Base-by-base conservation (phyloP, 2,329 filamentous ascomycete genomes). In the Cladorrhinum sp. region DNA sequence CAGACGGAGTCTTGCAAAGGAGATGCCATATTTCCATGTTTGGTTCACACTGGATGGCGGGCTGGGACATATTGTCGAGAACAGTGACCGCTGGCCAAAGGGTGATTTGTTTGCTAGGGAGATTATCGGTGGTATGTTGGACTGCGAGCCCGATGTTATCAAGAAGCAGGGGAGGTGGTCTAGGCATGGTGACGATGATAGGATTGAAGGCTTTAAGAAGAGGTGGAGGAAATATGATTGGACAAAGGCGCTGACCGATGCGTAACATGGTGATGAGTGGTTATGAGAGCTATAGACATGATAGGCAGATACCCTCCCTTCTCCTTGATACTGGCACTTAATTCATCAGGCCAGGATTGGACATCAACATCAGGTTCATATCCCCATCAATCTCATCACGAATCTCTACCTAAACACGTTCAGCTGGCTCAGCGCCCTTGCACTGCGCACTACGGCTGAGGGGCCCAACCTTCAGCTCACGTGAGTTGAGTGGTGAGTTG, bases 1-100 rank as follows among this genome's bases (percentile, higher is more conserved):
- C 73, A 83, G 93, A 1, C 83, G 87, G 59, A 89, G 84, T 20
- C 80, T 99, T 62, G 91, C 91, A 12, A 96, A 96, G 77, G 93
- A 99, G 78, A 93, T 96, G 90, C 93, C 96, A 0, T 99, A 99
- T 74, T 99, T 99, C 70, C 95, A 99, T 73, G 93, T 88, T 20
- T 99, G 93, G 93, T 98, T 98, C 72, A 85, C 86, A 56, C 78
- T 99, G 1, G 93, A 99, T 71, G 95, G 95, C 2, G 95, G 95
- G 0, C 76, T 99, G 65, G 95, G 92, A 0, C 95, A 99, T 73
- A 81, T 99, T 8, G 90, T 99, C 0, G 95, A 99, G 75, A 91
- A 99, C 68, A 79, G 86, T 25, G 83, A 86, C 53, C 81, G 87
- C 55, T 99, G 95, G 95, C 96, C 96, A 0, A 85, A 83, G 68